phyloP scores from a whole-genome alignment of 371 early-diverging fungal species.

The Mortierella polycephala region DNA sequence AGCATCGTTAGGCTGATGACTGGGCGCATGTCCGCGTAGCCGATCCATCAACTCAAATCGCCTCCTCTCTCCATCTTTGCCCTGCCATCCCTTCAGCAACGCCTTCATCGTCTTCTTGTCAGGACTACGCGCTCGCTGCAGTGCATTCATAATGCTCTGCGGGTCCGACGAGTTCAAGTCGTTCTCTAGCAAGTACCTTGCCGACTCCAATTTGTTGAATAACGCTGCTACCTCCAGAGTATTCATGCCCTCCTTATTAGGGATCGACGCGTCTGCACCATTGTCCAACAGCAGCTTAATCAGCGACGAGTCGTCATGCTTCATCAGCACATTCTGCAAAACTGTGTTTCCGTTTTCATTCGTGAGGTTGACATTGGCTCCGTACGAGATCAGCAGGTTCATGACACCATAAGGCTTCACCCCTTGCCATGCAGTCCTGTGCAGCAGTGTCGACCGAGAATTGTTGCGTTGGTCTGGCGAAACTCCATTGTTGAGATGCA shows the following conservation, averaged over 20 bases:
- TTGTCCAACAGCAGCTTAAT: slow-evolving; percentile 44
- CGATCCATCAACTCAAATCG: slow-evolving; percentile 32
- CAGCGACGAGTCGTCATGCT: slow-evolving; percentile 38
- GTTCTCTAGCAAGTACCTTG: slow-evolving; percentile 36
- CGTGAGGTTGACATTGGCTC: slow-evolving; percentile 44
- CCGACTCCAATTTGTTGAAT: slow-evolving; percentile 43
- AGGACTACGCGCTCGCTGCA: slow-evolving; percentile 38
- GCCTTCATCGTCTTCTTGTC: slow-evolving; percentile 45
- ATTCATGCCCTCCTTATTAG: slow-evolving; percentile 47
- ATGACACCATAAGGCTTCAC: slow-evolving; percentile 37
- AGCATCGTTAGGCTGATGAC: slow-evolving; percentile 10
- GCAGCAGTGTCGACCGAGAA: slow-evolving; percentile 37
- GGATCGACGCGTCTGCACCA: slow-evolving; percentile 47
- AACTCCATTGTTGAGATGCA: slow-evolving; percentile 35
- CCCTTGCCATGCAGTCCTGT: slow-evolving; percentile 46
- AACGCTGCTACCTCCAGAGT: slow-evolving; percentile 44
- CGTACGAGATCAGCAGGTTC: slow-evolving; percentile 40
- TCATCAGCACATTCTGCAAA: slow-evolving; percentile 48
- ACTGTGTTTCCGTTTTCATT: slow-evolving; percentile 51
- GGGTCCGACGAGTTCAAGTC: slow-evolving; percentile 40
- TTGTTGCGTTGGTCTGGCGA: slow-evolving; percentile 51
- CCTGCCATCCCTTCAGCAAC: slow-evolving; percentile 39
- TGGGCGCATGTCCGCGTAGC: slow-evolving; percentile 5
- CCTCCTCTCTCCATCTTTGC: slow-evolving; percentile 37
- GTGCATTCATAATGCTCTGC: slow-evolving; percentile 25